These are phyloP conservation scores for Psidium friedrichsthalianum DNA, from an alignment of 345 rosid genomes.

Conservation along the genomic window DNA sequence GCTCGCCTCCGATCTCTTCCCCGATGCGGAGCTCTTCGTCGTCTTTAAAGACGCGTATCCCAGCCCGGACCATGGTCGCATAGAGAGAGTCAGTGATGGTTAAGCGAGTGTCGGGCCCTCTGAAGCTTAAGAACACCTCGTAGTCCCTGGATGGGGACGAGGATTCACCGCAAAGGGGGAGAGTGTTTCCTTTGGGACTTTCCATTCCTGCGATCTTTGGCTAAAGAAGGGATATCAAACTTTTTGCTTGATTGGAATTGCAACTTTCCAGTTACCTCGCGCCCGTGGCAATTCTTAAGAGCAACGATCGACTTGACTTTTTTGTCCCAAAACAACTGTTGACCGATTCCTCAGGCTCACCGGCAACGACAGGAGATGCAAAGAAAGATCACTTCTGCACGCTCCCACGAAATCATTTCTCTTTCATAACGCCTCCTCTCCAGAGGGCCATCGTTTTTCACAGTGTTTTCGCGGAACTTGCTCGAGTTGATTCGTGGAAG, in stretches of 20 bases:
- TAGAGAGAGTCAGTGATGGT: neutral
- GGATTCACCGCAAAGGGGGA: neutral
- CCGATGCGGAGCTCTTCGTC: neutral
- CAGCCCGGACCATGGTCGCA: neutral
- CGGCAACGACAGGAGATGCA: no score
- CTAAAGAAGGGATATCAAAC: neutral
- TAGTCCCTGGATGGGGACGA: neutral
- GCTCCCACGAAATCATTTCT: no score
- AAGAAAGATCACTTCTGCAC: no score
- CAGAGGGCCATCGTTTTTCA: no score
- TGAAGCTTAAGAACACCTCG: neutral
- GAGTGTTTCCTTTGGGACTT: neutral
- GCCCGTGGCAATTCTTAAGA: neutral
- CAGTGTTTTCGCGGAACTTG: no score
- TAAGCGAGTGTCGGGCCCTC: neutral
- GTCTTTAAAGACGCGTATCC: neutral
- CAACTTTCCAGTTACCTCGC: neutral
- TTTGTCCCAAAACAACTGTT: neutral
- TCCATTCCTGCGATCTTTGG: neutral
- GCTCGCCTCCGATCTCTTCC: neutral
- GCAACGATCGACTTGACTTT: neutral
- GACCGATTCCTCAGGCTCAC: no score
- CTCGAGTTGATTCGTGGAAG: no score
- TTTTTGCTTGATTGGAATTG: neutral
- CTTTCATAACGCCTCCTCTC: no score